phyloP scores from a whole-genome alignment of 2,329 filamentous ascomycete genomes.

The Neonectria magnoliae region DNA sequence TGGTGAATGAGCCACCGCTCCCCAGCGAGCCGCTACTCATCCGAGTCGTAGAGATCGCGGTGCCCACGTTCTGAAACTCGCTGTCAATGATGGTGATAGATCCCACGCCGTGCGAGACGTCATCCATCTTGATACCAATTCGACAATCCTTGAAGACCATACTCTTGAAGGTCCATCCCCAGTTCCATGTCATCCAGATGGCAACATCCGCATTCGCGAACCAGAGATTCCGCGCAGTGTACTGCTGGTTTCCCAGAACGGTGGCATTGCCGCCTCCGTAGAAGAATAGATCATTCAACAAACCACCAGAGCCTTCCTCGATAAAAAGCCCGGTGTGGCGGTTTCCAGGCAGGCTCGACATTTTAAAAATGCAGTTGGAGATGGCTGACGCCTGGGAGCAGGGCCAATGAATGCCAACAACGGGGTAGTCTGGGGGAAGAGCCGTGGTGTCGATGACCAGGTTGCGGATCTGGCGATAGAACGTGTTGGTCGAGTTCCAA shows the following conservation, averaged over 20 bases:
- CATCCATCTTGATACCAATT: constrained; percentile 73
- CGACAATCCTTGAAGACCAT: constrained; percentile 70
- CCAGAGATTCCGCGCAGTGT: constrained; percentile 74
- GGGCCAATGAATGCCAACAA: constrained; percentile 73
- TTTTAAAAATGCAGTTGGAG: constrained; percentile 66
- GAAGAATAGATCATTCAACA: constrained; percentile 76
- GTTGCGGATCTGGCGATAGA: constrained; percentile 68
- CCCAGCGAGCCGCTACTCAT: constrained; percentile 44
- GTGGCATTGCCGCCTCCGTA: constrained; percentile 72
- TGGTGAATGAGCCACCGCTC: constrained; percentile 55
- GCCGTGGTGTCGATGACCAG: constrained; percentile 65
- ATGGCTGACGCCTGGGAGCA: constrained; percentile 71
- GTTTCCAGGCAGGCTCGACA: constrained; percentile 57
- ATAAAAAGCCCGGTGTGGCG: constrained; percentile 69
- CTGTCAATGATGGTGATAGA: constrained; percentile 82
- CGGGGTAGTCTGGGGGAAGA: constrained; percentile 55
- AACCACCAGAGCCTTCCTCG: constrained; percentile 72
- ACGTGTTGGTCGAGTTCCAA: constrained; percentile 67
- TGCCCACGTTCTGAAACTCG: constrained; percentile 71
- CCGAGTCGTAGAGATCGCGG: constrained; percentile 73
- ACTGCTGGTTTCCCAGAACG: constrained; percentile 73
- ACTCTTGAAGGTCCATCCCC: constrained; percentile 79
- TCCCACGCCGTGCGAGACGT: constrained; percentile 67
- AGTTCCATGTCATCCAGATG: constrained; percentile 79
- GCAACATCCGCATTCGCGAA: constrained; percentile 73